Conservation (phyloP, 2,329 filamentous ascomycete genomes). For the Alternaria metachromatica region DNA sequence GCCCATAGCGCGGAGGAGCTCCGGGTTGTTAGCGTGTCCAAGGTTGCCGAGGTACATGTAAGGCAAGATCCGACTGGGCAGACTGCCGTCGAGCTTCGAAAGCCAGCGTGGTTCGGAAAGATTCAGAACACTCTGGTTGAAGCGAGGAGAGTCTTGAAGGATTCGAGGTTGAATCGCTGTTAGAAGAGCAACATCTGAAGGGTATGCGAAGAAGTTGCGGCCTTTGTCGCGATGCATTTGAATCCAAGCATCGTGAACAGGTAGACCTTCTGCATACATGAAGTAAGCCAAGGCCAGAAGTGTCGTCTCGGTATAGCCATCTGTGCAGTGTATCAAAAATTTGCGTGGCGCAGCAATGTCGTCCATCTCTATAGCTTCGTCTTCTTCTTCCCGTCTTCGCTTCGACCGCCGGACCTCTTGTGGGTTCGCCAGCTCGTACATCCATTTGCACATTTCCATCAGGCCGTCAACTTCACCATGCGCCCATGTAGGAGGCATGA, state of each 20-base stretch:
- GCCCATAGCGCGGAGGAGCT: conserved; percentile 77
- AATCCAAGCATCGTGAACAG: conserved; percentile 87
- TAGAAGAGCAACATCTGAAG: conserved; percentile 85
- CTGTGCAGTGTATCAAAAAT: conserved; percentile 89
- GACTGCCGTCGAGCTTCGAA: conserved; percentile 81
- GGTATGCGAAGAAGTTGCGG: conserved; percentile 96
- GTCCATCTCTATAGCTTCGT: conserved; percentile 65
- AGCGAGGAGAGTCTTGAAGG: conserved; percentile 70
- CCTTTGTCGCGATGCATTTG: conserved; percentile 78
- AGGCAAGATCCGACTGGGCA: conserved; percentile 85
- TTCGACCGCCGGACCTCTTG: conserved; percentile 48
- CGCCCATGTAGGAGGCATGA: conserved; percentile 83
- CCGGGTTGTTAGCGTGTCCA: conserved; percentile 91
- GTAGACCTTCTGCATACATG: conserved; percentile 84
- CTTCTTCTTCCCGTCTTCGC: conserved; percentile 54
- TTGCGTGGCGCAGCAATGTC: conserved; percentile 59
- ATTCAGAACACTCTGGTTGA: conserved; percentile 57
- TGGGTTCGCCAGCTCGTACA: conserved; percentile 81
- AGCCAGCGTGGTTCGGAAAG: conserved; percentile 81
- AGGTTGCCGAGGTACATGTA: conserved; percentile 98
- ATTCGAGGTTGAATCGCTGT: conserved; percentile 77
- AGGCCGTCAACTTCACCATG: conserved; percentile 84
- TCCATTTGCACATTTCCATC: conserved; percentile 86
- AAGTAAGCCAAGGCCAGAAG: conserved; percentile 89
- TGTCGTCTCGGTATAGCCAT: conserved; percentile 95